Percentiles rank a stretch among this genome's conserved stretches.
phyloP scores from a whole-genome alignment of 2,329 filamentous ascomycete species.

The Zelopaecilomyces penicillatus region DNA sequence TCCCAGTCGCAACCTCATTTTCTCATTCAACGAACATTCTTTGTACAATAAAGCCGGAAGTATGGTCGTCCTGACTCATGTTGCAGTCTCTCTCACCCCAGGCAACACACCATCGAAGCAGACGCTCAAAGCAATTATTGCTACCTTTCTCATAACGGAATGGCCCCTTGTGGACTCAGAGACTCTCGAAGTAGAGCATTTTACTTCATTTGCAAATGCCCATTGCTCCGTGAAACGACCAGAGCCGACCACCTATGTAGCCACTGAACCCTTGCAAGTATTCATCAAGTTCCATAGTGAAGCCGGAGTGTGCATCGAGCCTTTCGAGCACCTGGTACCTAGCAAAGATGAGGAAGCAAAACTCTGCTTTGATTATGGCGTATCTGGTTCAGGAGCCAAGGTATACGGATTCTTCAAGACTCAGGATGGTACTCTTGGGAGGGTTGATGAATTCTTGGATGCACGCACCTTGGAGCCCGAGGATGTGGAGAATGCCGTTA shows the following conservation, averaged over 20 bases:
- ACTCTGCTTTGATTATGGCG: slow-evolving; percentile 7
- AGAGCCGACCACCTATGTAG: background rate
- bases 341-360: slow-evolving; percentile 10
- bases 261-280: slow-evolving; percentile 9
- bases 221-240: slow-evolving; percentile 8
- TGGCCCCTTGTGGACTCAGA: slow-evolving; percentile 9
- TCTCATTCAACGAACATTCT: too few relatives aligned
- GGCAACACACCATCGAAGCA: slow-evolving; percentile 7
- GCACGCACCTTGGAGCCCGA: slow-evolving; percentile 10
- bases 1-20: too few relatives aligned
- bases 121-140: slow-evolving; percentile 8
- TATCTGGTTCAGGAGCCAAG: slow-evolving; percentile 8
- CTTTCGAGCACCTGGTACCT: slow-evolving; percentile 8
- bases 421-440: slow-evolving; percentile 8
- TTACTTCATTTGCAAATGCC: slow-evolving; percentile 8
- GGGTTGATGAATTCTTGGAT: slow-evolving; percentile 13
- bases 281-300: slow-evolving; percentile 13
- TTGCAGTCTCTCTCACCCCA: slow-evolving; percentile 7
- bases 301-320: background rate
- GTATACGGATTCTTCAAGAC: slow-evolving; percentile 13
- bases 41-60: background rate
- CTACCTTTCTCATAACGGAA: slow-evolving; percentile 10
- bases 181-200: slow-evolving; percentile 4
- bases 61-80: background rate
- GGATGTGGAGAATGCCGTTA: slow-evolving; percentile 9